A percentile compares a stretch with the other conserved stretches of the same genome.
phyloP scores from a whole-genome alignment of 1,284 basidiomycete genomes.

The Sporisorium scitamineum region DNA sequence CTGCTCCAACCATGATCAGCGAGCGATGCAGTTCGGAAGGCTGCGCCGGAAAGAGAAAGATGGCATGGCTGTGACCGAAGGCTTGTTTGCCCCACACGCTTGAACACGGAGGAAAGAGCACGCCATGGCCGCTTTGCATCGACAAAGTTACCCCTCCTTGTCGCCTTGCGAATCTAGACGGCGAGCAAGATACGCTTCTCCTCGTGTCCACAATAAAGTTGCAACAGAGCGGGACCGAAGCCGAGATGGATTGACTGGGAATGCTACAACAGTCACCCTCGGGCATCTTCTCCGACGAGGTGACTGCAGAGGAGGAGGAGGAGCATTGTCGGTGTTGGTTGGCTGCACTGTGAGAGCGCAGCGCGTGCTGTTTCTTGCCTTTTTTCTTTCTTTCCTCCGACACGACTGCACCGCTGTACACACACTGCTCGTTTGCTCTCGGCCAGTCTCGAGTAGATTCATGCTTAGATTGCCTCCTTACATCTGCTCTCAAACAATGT shows the following conservation, averaged over 20 bases:
- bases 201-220: neutral
- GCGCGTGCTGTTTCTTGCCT: neutral
- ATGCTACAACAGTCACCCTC: neutral
- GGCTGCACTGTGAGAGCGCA: too few relatives aligned
- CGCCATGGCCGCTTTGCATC: neutral
- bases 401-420: neutral
- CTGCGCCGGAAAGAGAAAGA: too few relatives aligned
- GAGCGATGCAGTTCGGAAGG: too few relatives aligned
- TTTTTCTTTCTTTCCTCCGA: neutral
- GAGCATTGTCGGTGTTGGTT: neutral
- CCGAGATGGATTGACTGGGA: neutral
- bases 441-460: neutral
- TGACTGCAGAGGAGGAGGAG: neutral
- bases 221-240: constrained; percentile 4
- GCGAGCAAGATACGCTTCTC: neutral
- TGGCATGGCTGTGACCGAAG: neutral
- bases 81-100: neutral
- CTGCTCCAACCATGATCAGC: neutral
- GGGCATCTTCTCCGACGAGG: constrained; percentile 2
- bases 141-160: neutral
- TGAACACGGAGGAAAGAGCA: neutral
- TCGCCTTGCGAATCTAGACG: neutral
- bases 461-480: neutral
- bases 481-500: neutral
- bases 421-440: neutral